A percentile compares a stretch with the other conserved stretches of the same genome.
Evolutionary conservation across 345 rosid species (phyloP).

Genomic region (Populus davidiana): DNA sequence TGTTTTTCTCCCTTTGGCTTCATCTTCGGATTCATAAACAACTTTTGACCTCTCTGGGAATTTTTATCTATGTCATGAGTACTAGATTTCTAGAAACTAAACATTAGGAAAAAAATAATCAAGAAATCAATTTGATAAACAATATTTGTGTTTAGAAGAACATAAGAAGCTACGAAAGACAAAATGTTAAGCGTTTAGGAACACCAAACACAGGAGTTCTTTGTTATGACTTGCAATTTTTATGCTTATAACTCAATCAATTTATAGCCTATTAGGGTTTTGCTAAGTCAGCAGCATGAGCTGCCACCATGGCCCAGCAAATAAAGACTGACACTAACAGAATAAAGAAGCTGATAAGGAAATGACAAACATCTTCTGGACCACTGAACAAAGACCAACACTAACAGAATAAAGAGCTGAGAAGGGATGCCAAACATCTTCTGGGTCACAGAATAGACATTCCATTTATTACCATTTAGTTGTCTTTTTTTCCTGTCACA

Average conservation of each 20-base stretch:
- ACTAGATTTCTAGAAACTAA: background rate
- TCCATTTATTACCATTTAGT: background rate
- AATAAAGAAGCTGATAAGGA: background rate
- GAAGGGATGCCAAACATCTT: background rate
- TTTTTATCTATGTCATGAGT: background rate
- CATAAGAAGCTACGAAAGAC: background rate
- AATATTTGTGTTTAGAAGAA: background rate
- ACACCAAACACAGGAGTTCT: background rate
- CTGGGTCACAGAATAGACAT: background rate
- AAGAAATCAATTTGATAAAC: background rate
- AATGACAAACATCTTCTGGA: background rate
- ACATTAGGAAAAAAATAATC: background rate
- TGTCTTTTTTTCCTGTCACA: background rate
- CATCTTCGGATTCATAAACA: background rate
- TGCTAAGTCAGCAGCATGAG: background rate
- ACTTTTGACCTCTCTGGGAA: background rate
- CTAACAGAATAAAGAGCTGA: background rate
- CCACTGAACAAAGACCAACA: background rate
- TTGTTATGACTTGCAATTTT: background rate
- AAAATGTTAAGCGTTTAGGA: background rate
- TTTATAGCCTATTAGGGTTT: background rate
- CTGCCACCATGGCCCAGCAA: background rate
- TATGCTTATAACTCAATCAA: background rate
- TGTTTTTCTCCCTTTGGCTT: background rate
- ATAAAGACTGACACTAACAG: background rate